Evolutionary conservation across 78 protist genomes (phyloP), one percentile per base, ranked within the genome.

Genomic region (Pigoraptor vietnamica): DNA sequence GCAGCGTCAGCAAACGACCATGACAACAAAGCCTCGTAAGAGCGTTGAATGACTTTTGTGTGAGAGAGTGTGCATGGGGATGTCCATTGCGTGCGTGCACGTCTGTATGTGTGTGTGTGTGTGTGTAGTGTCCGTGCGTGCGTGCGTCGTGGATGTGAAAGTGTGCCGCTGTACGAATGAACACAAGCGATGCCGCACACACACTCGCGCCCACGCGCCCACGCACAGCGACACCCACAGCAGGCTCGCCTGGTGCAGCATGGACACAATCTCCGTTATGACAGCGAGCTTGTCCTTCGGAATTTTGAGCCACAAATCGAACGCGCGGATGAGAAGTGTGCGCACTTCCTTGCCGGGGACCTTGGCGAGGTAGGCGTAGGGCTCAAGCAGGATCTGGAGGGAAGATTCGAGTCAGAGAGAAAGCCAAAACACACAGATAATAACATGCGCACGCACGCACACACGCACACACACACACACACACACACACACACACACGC

Each of bases 311-410:
- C 97, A 97, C 86, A 37, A 83, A 90, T 97, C 92, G 92, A 97
- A 97, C n/a, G 99, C 97, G 37, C 83, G 94, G 1, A 97, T 92
- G 83, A 97, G 86, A 34, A 34, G 81, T 23, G 90, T 35, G 39
- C 99, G 93, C 55, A 97, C 67, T 23, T 94, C 96, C 40, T 97
- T 97, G 23, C 98, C 98, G 14, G 97, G 94, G 55, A 94, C n/a
- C 37, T 92, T 10, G 10, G 86, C 10, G 67, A 88, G 9, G 84
- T 79, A 79, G 34, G 35, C 9, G n/a, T 79, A 79, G 33, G 84
- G 84, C n/a, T 79, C 84, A 6, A 25, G 35, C 84, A 79, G 84
- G 9, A 24, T 25, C 84, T 79, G 19, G 19, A 19, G 67, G 19
- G 32, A 48, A 48, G 32, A 19, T 19, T 19, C 67, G 19, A 48